Evolutionary conservation across 768 basidiomycete species (phyloP).

Genomic region (Daedaleopsis sinensis): DNA sequence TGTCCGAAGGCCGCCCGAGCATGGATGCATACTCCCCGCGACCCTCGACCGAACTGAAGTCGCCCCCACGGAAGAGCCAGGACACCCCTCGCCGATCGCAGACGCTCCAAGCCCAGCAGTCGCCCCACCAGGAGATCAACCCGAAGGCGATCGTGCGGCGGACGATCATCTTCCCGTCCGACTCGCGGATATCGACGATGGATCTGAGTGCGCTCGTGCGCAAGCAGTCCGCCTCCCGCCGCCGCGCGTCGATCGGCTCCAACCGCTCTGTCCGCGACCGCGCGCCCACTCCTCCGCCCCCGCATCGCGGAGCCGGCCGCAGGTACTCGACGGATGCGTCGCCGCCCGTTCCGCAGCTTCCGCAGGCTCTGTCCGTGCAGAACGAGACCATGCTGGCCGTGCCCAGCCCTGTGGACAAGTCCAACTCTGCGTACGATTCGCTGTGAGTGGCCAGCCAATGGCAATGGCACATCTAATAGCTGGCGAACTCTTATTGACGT

Average conservation of each 20-base stretch:
- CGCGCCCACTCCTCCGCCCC: constrained; percentile 84
- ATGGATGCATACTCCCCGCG: constrained; percentile 38
- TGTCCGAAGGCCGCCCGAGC: constrained; percentile 31
- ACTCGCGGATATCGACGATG: constrained; percentile 56
- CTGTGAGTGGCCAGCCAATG: constrained; percentile 53
- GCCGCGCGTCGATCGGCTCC: constrained; percentile 71
- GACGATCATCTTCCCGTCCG: constrained; percentile 80
- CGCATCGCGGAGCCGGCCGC: constrained; percentile 51
- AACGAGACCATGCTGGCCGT: constrained; percentile 41
- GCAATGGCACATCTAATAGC: constrained; percentile 8
- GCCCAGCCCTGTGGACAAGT: constrained; percentile 57
- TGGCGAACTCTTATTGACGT: background rate
- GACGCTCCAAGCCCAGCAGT: constrained; percentile 7
- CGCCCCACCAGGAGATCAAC: constrained; percentile 17
- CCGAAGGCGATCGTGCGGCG: constrained; percentile 65
- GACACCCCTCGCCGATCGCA: constrained; percentile 12
- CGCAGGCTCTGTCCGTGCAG: constrained; percentile 49
- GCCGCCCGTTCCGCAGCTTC: constrained; percentile 71
- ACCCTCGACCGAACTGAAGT: constrained; percentile 25
- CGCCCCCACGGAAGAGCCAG: constrained; percentile 14
- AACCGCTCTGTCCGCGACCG: constrained; percentile 80
- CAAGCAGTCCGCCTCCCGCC: constrained; percentile 53
- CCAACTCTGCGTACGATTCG: constrained; percentile 75
- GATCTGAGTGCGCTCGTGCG: constrained; percentile 58
- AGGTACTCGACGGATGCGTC: constrained; percentile 70